Evolutionary conservation across 2,329 filamentous ascomycete genomes (phyloP), one percentile per base, ranked within the genome.

Genomic region (Aureobasidium pullulans): DNA sequence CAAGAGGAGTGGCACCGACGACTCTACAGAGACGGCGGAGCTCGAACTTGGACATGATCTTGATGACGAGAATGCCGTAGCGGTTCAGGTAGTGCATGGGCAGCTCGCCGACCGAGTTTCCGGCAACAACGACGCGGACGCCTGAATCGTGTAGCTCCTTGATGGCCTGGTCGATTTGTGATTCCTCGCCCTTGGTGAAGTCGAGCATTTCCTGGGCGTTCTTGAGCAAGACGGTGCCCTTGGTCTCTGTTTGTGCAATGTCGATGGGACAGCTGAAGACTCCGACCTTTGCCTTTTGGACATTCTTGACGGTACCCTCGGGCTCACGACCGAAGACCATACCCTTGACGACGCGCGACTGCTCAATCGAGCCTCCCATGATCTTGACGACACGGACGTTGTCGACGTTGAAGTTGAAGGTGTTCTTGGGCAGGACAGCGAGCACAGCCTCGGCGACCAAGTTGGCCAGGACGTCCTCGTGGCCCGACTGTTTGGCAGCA

Each of bases 301-400:
- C 92, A 80, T 95, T 96, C 82, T 96, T 97, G 73, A 96, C 79
- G 15, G 65, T 76, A 50, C 93, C 92, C 71, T 96, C 88, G n/a
- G 94, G 94, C 76, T 96, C 89, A 72, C 95, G 88, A 69, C 90
- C 87, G 72, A 99, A 97, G 56, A 99, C 95, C 94, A 99, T 99
- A 66, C 94, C 94, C 81, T 89, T 95, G 62, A 99, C 88, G 13
- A 99, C 93, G 66, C 85, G 86, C 74, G 91, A 96, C 79, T 99
- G 92, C 70, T 95, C 90, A 71, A 99, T 79, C 72, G 88, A 91
- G 65, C 94, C 93, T 68, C 94, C 94, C 93, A 99, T 97, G 70
- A 99, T 99, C 83, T 99, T 99, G 68, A 99, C 95, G 61, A 99
- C 95, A 62, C 94, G 89, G 69, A 99, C 87, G 75, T 99, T 99